Evolutionary conservation across 2,329 filamentous ascomycete species (phyloP).

Genomic region (Neopestalotiopsis sp.): DNA sequence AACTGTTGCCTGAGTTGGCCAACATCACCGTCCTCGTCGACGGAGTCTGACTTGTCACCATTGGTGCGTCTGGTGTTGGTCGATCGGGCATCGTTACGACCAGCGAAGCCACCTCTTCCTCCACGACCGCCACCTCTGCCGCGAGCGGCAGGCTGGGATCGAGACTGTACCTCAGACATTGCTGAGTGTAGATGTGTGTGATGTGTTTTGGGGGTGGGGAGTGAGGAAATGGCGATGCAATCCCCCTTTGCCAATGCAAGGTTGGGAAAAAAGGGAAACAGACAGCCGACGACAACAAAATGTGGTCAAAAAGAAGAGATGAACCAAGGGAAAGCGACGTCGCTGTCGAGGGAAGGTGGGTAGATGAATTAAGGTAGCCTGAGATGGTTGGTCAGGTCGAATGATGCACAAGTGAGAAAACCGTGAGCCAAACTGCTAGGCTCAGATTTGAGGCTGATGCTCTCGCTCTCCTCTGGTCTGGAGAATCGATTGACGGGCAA

Average conservation of each 20-base stretch:
- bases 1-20: constrained; percentile 20
- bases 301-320: constrained; percentile 11
- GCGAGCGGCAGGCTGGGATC: constrained; percentile 76
- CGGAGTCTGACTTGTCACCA: constrained; percentile 71
- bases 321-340: constrained; percentile 12
- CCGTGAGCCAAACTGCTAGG: constrained; percentile 10
- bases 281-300: constrained; percentile 17
- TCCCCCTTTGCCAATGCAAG: constrained; percentile 15
- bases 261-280: constrained; percentile 18
- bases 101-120: constrained; percentile 77
- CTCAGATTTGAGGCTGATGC: constrained; percentile 14
- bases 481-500: neutral
- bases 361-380: constrained; percentile 5
- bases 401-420: constrained; percentile 17
- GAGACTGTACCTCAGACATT: constrained; percentile 95
- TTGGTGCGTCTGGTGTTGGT: constrained; percentile 63
- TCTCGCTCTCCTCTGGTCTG: neutral
- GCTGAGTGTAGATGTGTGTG: constrained; percentile 47
- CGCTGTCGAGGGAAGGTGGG: neutral
- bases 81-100: constrained; percentile 70
- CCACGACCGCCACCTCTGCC: constrained; percentile 91
- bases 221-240: constrained; percentile 29
- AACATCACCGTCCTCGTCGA: constrained; percentile 76
- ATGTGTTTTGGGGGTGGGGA: constrained; percentile 33
- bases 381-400: constrained; percentile 11